Evolutionary conservation across 257 asterid species (phyloP).

Genomic region (Verbascum thapsus): DNA sequence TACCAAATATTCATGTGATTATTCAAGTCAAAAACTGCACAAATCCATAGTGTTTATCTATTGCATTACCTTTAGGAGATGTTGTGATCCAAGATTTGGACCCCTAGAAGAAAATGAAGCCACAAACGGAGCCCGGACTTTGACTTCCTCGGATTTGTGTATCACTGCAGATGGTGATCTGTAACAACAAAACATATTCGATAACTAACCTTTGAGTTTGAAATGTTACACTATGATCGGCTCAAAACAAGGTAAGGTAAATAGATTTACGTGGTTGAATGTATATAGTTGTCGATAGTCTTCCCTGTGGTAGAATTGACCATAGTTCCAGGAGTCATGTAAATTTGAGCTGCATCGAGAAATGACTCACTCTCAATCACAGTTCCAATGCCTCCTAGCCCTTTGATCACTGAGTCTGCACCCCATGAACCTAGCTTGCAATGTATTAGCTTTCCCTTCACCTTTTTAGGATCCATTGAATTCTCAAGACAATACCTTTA

Average conservation of each 20-base stretch:
- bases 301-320: conserved; percentile 56
- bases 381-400: conserved; percentile 76
- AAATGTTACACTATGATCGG: too few species aligned
- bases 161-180: conserved; percentile 77
- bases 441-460: conserved; percentile 73
- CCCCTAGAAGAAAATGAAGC: conserved; percentile 94
- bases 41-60: neutral
- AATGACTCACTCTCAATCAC: conserved; percentile 53
- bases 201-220: neutral
- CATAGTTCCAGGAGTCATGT: conserved; percentile 77
- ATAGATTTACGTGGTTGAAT: conserved; percentile 53
- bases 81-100: conserved; percentile 66
- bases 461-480: conserved; percentile 82
- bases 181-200: conserved; percentile 30
- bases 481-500: conserved; percentile 54
- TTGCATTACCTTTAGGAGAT: conserved; percentile 66
- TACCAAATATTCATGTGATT: too few species aligned
- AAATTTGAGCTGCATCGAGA: conserved; percentile 73
- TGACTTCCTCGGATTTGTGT: conserved; percentile 59
- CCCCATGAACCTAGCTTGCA: conserved; percentile 66
- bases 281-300: conserved; percentile 51
- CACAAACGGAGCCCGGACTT: conserved; percentile 65
- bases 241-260: too few species aligned
- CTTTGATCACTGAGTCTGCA: conserved; percentile 70
- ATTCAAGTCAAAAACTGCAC: too few species aligned